Percentiles rank a stretch among this genome's conserved stretches.
These are phyloP conservation scores for Cicer chorassanicum DNA, from an alignment of 306 rosid species.

Conservation along the genomic window DNA sequence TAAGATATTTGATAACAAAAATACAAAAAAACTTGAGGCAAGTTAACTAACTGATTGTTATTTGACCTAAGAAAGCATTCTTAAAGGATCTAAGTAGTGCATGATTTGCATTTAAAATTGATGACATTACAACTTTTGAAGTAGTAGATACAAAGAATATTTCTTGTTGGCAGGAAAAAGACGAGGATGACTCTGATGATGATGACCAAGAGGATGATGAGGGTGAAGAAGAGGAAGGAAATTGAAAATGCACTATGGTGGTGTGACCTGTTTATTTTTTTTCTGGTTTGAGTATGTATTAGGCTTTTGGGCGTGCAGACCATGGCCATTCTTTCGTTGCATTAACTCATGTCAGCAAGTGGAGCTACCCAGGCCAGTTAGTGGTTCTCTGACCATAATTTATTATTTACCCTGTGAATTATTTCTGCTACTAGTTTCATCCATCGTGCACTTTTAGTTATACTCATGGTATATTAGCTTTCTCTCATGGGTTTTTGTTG, in stretches of 20 bases:
- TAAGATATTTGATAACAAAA: conserved; percentile 15
- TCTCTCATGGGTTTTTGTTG: conserved; percentile 9
- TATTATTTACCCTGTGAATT: conserved; percentile 14
- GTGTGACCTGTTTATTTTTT: conserved; percentile 39
- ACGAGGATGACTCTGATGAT: conserved; percentile 69
- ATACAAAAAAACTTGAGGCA: background rate
- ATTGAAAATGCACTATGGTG: conserved; percentile 52
- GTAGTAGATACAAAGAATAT: background rate
- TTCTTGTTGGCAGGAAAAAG: conserved; percentile 59
- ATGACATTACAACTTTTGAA: background rate
- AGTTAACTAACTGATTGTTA: background rate
- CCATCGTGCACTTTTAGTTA: conserved; percentile 3
- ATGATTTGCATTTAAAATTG: conserved; percentile 9
- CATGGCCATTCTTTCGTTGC: conserved; percentile 21
- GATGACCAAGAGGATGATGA: conserved; percentile 55
- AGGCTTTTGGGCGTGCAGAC: background rate
- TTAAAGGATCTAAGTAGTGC: conserved; percentile 1
- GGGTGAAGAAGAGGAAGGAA: conserved; percentile 58
- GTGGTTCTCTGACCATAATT: conserved; percentile 16
- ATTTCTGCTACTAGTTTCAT: conserved; percentile 14
- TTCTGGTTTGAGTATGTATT: conserved; percentile 36
- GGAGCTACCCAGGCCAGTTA: conserved; percentile 21
- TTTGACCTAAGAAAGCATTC: conserved; percentile 3
- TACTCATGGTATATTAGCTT: conserved; percentile 19
- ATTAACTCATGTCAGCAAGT: conserved; percentile 29